Percentiles rank a stretch among this genome's conserved stretches.
phyloP scores from a whole-genome alignment of 768 basidiomycete species.

The Termitomyces sp. region DNA sequence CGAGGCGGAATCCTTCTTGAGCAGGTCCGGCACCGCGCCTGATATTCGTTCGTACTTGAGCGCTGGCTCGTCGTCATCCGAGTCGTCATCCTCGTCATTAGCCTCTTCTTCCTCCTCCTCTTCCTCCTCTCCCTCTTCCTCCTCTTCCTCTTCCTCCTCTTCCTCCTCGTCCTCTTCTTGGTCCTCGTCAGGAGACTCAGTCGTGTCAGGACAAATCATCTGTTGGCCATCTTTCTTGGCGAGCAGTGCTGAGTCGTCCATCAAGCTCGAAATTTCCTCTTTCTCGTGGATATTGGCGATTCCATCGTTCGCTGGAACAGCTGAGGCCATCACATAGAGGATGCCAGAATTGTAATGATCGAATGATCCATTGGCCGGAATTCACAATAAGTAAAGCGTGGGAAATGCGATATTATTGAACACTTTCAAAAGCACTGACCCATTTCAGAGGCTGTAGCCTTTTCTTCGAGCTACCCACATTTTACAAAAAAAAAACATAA shows the following conservation, averaged over 20 bases:
- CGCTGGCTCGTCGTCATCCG: slow-evolving; percentile 86
- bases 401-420: background rate
- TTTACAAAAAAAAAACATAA: background rate
- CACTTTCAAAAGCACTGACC: too few relatives aligned
- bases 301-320: slow-evolving; percentile 1
- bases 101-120: slow-evolving; percentile 33
- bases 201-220: slow-evolving; percentile 6
- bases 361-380: background rate
- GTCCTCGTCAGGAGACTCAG: slow-evolving; percentile 18
- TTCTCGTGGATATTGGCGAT: background rate
- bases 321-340: slow-evolving; percentile 13
- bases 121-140: slow-evolving; percentile 20
- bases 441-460: background rate
- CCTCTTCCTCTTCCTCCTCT: slow-evolving; percentile 19
- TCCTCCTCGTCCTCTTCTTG: slow-evolving; percentile 19
- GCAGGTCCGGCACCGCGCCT: slow-evolving; percentile 65
- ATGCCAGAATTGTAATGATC: background rate
- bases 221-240: background rate
- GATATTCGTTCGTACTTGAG: slow-evolving; percentile 86
- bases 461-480: too few relatives aligned
- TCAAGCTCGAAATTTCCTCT: background rate
- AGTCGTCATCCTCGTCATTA: slow-evolving; percentile 53
- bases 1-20: slow-evolving; percentile 88
- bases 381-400: background rate
- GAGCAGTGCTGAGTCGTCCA: background rate